Percentiles rank a stretch among this genome's conserved stretches.
Conservation (phyloP, 306 rosid genomes). For the Acmispon strigosus region DNA sequence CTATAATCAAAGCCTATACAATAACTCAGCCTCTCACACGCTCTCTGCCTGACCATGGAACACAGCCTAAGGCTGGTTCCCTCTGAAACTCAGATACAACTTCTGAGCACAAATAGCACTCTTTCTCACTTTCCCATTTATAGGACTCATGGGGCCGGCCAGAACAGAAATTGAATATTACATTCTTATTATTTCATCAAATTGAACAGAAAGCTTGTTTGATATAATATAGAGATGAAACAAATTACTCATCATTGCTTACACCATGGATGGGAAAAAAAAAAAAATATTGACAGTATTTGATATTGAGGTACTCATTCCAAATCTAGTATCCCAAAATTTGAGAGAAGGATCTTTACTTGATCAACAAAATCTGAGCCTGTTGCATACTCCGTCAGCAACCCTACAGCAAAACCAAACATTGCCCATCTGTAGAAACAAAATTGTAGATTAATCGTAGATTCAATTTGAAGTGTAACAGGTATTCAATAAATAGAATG, state of each 20-base stretch:
- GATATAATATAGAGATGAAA: conserved; percentile 23
- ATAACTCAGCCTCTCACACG: no score
- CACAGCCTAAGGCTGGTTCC: no score
- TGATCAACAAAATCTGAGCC: conserved; percentile 88
- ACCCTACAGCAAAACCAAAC: conserved; percentile 91
- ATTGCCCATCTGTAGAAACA: conserved; percentile 80
- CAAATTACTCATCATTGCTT: conserved; percentile 36
- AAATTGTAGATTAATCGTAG: conserved; percentile 2
- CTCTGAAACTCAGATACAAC: no score
- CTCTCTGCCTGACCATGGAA: no score
- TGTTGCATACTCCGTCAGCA: conserved; percentile 88
- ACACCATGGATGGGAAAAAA: conserved; percentile 19
- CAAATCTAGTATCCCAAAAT: conserved; percentile 81
- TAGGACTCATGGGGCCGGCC: no score
- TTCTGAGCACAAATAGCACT: no score
- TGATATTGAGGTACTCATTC: conserved; percentile 42
- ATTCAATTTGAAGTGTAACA: background rate
- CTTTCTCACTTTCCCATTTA: no score
- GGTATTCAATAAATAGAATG: background rate
- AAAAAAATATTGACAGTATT: conserved; percentile 18
- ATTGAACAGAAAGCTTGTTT: conserved; percentile 21
- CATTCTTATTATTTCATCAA: background rate
- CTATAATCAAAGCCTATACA: no score
- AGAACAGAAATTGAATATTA: background rate
- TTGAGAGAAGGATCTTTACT: conserved; percentile 91